These are phyloP conservation scores for Ceratocystis eucalypticola DNA, from an alignment of 2,329 filamentous ascomycete genomes.

Conservation along the genomic window DNA sequence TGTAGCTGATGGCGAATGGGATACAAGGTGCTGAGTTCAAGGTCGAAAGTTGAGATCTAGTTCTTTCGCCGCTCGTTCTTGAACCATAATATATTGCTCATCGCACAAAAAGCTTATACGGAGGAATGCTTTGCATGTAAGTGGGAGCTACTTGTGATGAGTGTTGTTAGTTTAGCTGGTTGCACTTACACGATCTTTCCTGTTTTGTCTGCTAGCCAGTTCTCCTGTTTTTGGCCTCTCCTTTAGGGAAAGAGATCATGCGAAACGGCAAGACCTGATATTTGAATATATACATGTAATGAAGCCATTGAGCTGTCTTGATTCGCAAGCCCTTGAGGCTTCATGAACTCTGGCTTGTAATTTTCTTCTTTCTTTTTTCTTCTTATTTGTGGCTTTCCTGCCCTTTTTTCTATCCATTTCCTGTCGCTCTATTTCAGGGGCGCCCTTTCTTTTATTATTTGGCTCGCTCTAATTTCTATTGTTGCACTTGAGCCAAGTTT, in stretches of 20 bases:
- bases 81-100: too few species aligned
- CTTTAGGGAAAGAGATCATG: background rate
- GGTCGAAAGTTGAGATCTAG: too few species aligned
- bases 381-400: background rate
- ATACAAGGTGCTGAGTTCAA: too few species aligned
- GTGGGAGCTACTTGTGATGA: too few species aligned
- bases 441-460: background rate
- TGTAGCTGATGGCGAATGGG: too few species aligned
- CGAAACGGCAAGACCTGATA: background rate
- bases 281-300: background rate
- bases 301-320: background rate
- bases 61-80: too few species aligned
- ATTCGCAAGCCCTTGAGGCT: background rate
- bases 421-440: background rate
- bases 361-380: background rate
- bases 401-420: too few species aligned
- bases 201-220: background rate
- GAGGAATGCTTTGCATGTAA: too few species aligned
- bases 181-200: constrained; percentile 3
- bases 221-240: background rate
- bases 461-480: constrained; percentile 3
- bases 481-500: background rate
- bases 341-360: background rate
- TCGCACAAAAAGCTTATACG: too few species aligned
- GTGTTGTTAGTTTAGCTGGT: background rate